These are phyloP conservation scores for Saccharomyces mikatae DNA, from an alignment of 805 yeast species.

Conservation along the genomic window DNA sequence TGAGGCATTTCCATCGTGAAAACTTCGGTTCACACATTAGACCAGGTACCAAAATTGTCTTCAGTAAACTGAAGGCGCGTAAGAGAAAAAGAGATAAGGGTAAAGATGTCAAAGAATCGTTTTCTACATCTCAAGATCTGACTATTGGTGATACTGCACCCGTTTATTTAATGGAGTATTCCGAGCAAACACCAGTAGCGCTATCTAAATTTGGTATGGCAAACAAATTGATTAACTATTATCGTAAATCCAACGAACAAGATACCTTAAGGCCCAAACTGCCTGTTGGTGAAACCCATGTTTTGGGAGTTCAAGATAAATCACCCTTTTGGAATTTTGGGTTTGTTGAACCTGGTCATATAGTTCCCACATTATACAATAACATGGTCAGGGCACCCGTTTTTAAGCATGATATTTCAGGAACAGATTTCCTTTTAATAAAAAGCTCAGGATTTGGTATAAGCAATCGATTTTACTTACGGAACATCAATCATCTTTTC, in stretches of 20 bases:
- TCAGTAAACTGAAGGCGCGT: constrained; percentile 65
- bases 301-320: constrained; percentile 89
- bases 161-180: constrained; percentile 73
- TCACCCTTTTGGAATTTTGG: constrained; percentile 99
- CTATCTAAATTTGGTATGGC: constrained; percentile 94
- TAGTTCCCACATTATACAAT: constrained; percentile 89
- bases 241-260: constrained; percentile 72
- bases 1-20: constrained; percentile 76
- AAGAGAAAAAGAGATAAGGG: constrained; percentile 88
- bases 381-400: constrained; percentile 89
- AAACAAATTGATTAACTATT: constrained; percentile 83
- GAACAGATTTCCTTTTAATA: constrained; percentile 75
- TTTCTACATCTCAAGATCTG: constrained; percentile 62
- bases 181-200: constrained; percentile 80
- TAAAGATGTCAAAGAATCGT: constrained; percentile 66
- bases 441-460: constrained; percentile 76
- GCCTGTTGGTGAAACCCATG: constrained; percentile 89
- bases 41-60: constrained; percentile 69
- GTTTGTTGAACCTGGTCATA: constrained; percentile 86
- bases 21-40: constrained; percentile 51
- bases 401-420: constrained; percentile 70
- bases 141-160: constrained; percentile 78
- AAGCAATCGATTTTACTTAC: constrained; percentile 59
- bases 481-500: constrained; percentile 64
- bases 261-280: constrained; percentile 83